These are phyloP conservation scores for Aspergillus sclerotiicarbonarius DNA, from an alignment of 495 filamentous ascomycete species.

Conservation along the genomic window DNA sequence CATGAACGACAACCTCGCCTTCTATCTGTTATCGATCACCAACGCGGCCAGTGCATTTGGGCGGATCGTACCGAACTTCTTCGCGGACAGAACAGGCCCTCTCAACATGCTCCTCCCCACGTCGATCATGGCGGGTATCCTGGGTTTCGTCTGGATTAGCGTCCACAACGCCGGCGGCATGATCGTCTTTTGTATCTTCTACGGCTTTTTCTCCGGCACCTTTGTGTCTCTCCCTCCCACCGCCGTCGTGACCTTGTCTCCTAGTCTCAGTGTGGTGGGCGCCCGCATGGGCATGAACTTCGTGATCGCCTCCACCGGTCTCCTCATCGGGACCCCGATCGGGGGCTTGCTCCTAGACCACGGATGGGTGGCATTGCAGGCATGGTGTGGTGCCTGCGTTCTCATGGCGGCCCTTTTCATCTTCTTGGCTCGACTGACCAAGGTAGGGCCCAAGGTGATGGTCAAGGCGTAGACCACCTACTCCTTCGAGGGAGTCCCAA, in stretches of 20 bases:
- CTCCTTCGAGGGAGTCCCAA: no score
- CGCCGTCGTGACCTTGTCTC: constrained; percentile 16
- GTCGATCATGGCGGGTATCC: constrained; percentile 3
- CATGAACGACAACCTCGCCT: constrained; percentile 21
- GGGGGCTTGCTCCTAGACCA: constrained; percentile 27
- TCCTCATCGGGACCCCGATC: constrained; percentile 36
- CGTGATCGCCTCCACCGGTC: constrained; percentile 24
- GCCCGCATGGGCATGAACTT: constrained; percentile 37
- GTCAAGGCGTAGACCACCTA: no score
- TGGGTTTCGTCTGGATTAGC: constrained; percentile 4
- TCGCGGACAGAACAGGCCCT: constrained; percentile 37
- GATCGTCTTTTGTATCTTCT: constrained; percentile 34
- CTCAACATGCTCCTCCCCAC: constrained; percentile 27
- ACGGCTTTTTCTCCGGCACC: constrained; percentile 38
- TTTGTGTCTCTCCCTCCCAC: constrained; percentile 22
- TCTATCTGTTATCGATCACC: constrained; percentile 44
- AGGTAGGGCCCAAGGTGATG: no score
- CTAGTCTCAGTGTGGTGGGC: constrained; percentile 27
- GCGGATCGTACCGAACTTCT: constrained; percentile 34
- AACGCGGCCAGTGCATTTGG: constrained; percentile 43
- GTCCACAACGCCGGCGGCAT: constrained; percentile 26
- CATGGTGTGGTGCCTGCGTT: background rate
- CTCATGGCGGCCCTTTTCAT: no score
- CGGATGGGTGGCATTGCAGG: background rate
- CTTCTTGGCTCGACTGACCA: no score